Base-by-base conservation (phyloP, 768 basidiomycete genomes). In the Lactifluus volemus region DNA sequence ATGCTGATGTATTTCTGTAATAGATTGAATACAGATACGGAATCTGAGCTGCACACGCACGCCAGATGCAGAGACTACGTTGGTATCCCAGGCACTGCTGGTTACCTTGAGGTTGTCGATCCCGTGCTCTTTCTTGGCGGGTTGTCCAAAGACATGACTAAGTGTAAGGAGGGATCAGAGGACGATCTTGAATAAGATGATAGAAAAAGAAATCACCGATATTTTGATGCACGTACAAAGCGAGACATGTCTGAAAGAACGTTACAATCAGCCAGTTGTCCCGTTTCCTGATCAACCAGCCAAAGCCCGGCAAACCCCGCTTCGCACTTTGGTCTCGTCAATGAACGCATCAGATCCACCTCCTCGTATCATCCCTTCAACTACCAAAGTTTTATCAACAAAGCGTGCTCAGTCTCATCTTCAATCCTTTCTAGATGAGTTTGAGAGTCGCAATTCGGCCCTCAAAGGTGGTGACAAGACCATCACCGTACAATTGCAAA, bases 11-110 rank as follows among this genome's bases (percentile, higher is more conserved):
- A 98, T 76, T 56, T 65, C 64, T 66, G 11, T 32, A 7, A 2
- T 25, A 14, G 49, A 63, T 49, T 59, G 19, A 62, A 29, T 42
- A 57, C 57, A 15, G 58, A 25, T 12, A 47, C 45, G 42, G 14
- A 6, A 55, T 56, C 59, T 54, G 49, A 25, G 59, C 49, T 58
- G 34, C 19, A 73, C 19, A 73, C 84, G 71, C 71, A 92, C 89
- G 48, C 80, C 85, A 65, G 92, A 93, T 11, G 92, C 89, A 62
- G 89, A 80, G 65, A 97, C 78, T 63, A 98, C 75, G 72, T 98
- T 96, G 48, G 96, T 98, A 72, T 98, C 96, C 93, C 92, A 98
- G 9, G 96, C 94, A 66, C 84, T 91, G 73, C 84, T 86, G 52
- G 90, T 87, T 17, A 92, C 80, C 72, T 93, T 93, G 66, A 92